A percentile compares a stretch with the other conserved stretches of the same genome.
These are phyloP conservation scores for Plectranthus barbatus DNA, from an alignment of 257 asterid species.

Conservation along the genomic window DNA sequence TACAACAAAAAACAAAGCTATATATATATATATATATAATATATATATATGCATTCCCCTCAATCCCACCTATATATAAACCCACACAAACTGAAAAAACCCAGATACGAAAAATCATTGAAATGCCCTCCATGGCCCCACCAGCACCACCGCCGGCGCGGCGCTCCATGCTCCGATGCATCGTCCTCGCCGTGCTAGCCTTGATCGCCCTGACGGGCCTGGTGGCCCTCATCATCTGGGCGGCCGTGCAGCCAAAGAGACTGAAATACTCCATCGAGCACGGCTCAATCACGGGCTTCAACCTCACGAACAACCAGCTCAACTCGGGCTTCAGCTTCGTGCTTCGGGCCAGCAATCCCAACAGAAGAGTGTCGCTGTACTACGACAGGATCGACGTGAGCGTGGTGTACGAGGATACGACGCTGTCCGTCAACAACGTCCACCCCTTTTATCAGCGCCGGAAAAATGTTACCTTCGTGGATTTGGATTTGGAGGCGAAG, in stretches of 20 bases:
- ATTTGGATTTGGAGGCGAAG: conserved; percentile 39
- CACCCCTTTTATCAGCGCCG: conserved; percentile 59
- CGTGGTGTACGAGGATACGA: conserved; percentile 45
- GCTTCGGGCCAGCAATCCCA: conserved; percentile 74
- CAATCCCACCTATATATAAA: too few relatives aligned
- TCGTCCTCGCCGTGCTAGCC: conserved; percentile 28
- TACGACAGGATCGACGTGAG: conserved; percentile 57
- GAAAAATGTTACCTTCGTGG: conserved; percentile 47
- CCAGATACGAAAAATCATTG: too few relatives aligned
- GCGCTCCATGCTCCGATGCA: conserved; percentile 13
- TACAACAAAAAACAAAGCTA: too few relatives aligned
- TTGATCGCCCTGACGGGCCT: conserved; percentile 48
- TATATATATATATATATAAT: too few relatives aligned
- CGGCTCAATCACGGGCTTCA: conserved; percentile 48
- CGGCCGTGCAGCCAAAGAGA: conserved; percentile 39
- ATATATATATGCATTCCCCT: too few relatives aligned
- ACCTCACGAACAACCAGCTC: conserved; percentile 33
- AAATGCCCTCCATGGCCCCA: conserved; percentile 16
- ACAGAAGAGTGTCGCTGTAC: conserved; percentile 51
- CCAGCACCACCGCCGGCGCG: neutral
- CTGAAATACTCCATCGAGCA: conserved; percentile 61
- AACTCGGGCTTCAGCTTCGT: conserved; percentile 50
- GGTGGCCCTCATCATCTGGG: conserved; percentile 49
- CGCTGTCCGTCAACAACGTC: conserved; percentile 32
- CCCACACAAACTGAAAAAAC: too few relatives aligned